phyloP scores from a whole-genome alignment of 129 eudicot species.

The Flaveria ramosissima region DNA sequence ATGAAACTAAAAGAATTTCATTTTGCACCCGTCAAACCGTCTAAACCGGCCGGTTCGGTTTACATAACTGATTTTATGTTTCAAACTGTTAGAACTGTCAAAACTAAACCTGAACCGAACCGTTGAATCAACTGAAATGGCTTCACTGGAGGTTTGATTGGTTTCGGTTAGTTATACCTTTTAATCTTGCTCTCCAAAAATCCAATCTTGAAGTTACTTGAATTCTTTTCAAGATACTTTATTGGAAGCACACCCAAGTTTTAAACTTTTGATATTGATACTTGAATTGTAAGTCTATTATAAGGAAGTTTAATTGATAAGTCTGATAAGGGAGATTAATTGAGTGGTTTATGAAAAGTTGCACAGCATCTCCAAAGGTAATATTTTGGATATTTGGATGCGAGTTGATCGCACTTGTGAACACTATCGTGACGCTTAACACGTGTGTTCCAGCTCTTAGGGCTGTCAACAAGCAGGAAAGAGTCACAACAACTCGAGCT shows the following conservation, averaged over 20 bases:
- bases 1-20: slow-evolving; percentile 3
- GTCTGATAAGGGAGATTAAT: no score
- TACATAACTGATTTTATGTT: background rate
- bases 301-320: no score
- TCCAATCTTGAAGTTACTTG: background rate
- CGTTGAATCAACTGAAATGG: no score
- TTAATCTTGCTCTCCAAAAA: background rate
- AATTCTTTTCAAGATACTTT: background rate
- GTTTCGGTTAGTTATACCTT: no score
- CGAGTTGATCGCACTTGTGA: no score
- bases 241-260: background rate
- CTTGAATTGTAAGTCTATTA: background rate
- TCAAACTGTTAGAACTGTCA: background rate
- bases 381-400: no score
- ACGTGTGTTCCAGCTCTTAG: no score
- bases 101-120: background rate
- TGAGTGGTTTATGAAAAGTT: no score
- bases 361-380: no score
- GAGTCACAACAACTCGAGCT: no score
- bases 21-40: background rate
- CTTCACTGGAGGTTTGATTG: background rate
- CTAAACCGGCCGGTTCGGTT: background rate
- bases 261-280: background rate
- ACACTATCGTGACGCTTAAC: no score
- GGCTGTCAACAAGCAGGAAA: no score